Percentiles rank a stretch among this genome's conserved stretches.
These are phyloP conservation scores for Phyllosticta ampelicida DNA, from an alignment of 2,329 filamentous ascomycete genomes.

Conservation along the genomic window DNA sequence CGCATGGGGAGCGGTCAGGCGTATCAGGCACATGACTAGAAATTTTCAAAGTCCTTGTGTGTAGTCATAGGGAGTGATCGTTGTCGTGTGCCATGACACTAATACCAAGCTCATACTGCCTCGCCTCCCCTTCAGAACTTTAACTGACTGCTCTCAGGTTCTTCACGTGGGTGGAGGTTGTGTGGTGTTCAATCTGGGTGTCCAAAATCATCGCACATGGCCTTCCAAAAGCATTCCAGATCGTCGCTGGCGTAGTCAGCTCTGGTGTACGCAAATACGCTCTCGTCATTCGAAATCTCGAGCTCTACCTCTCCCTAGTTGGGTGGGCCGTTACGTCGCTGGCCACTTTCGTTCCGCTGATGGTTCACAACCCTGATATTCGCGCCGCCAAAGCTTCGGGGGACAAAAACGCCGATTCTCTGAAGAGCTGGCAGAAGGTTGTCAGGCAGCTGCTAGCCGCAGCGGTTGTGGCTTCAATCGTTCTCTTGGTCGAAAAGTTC, in stretches of 20 bases:
- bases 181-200: conserved; percentile 54
- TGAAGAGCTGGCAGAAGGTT: conserved; percentile 41
- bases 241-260: conserved; percentile 52
- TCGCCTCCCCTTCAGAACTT: too few species aligned
- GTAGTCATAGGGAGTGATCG: too few species aligned
- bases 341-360: conserved; percentile 41
- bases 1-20: too few species aligned
- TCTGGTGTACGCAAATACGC: conserved; percentile 55
- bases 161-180: conserved; percentile 54
- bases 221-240: conserved; percentile 49
- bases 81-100: too few species aligned
- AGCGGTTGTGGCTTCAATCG: conserved; percentile 54
- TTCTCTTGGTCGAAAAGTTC: conserved; percentile 66
- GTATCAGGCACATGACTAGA: not conserved
- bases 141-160: conserved; percentile 26
- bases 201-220: conserved; percentile 50
- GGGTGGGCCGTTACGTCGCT: conserved; percentile 50
- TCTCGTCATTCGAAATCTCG: conserved; percentile 45
- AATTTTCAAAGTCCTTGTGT: not conserved
- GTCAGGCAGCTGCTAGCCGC: conserved; percentile 57
- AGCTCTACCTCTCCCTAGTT: conserved; percentile 50
- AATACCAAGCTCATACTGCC: too few species aligned
- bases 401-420: conserved; percentile 9
- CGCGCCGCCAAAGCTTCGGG: not conserved
- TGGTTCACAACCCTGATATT: conserved; percentile 25